Conservation (phyloP, 306 rosid species). For the Chamaecrista fasciculata region DNA sequence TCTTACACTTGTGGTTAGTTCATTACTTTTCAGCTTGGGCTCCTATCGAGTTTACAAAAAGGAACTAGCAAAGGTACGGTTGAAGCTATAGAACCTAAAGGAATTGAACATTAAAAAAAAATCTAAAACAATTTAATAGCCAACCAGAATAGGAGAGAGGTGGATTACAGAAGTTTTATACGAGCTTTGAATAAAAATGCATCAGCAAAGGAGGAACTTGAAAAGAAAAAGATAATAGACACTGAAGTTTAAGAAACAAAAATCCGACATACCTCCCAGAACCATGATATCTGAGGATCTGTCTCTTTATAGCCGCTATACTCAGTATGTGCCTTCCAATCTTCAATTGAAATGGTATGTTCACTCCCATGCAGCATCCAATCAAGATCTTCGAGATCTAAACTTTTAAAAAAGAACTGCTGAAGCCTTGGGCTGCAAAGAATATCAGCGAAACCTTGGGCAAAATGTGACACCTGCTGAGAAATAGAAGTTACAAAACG, state of each 20-base stretch:
- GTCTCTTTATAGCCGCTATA: conserved; percentile 82
- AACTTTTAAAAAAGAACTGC: conserved; percentile 55
- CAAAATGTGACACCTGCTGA: conserved; percentile 75
- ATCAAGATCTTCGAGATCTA: conserved; percentile 90
- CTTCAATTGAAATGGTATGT: conserved; percentile 63
- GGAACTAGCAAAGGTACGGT: too few relatives aligned
- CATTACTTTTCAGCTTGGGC: too few relatives aligned
- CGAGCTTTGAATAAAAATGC: too few relatives aligned
- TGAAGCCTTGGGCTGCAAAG: conserved; percentile 47
- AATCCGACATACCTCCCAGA: conserved; percentile 78
- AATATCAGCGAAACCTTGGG: conserved; percentile 76
- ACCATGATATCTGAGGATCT: conserved; percentile 86
- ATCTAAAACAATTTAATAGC: too few relatives aligned
- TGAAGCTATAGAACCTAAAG: too few relatives aligned
- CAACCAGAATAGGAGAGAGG: too few relatives aligned
- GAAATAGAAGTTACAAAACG: conserved; percentile 72
- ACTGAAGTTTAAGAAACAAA: conserved; percentile 13
- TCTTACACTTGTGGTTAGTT: too few relatives aligned
- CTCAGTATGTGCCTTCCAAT: conserved; percentile 91
- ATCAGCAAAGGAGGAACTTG: background rate
- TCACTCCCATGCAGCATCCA: conserved; percentile 89
- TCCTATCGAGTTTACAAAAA: too few relatives aligned
- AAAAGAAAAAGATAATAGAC: background rate
- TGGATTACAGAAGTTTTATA: too few relatives aligned
- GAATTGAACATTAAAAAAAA: too few relatives aligned